Conservation (phyloP, 1,284 basidiomycete genomes). For the Sanghuangporus sanghuang region DNA sequence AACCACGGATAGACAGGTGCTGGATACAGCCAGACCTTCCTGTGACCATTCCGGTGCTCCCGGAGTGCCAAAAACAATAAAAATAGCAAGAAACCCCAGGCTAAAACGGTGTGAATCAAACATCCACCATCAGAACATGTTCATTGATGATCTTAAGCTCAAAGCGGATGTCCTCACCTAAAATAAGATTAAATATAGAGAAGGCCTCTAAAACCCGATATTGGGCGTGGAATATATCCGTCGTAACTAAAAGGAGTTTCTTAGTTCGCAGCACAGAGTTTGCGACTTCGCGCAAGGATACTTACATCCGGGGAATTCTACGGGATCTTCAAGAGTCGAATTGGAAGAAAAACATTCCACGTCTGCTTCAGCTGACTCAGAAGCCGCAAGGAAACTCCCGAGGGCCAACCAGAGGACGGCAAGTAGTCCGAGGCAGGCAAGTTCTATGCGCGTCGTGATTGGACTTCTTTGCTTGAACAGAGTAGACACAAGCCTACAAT, state of each 20-base stretch:
- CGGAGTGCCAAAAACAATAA: conserved; percentile 61
- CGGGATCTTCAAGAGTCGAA: conserved; percentile 42
- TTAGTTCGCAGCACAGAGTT: conserved; percentile 22
- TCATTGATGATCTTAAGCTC: neutral
- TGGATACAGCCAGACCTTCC: conserved; percentile 68
- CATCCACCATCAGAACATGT: conserved; percentile 8
- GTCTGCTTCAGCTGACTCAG: conserved; percentile 68
- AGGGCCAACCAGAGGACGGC: conserved; percentile 80
- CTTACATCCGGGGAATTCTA: conserved; percentile 59
- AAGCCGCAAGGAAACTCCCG: conserved; percentile 63
- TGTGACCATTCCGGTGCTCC: conserved; percentile 58
- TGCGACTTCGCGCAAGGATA: conserved; percentile 15
- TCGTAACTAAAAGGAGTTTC: conserved; percentile 42
- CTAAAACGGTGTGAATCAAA: conserved; percentile 31
- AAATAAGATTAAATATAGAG: conserved; percentile 66
- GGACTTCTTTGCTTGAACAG: conserved; percentile 62
- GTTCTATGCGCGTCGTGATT: conserved; percentile 71
- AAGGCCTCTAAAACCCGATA: conserved; percentile 75
- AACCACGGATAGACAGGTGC: conserved; percentile 74
- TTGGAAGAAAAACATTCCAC: conserved; percentile 71
- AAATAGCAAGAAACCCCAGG: conserved; percentile 54
- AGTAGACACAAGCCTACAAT: conserved; percentile 54
- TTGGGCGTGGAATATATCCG: conserved; percentile 74
- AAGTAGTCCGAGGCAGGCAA: conserved; percentile 60
- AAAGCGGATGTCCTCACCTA: conserved; percentile 41